phyloP scores from a whole-genome alignment of 108 stramenopile species.

The Skeletonema marinoi region DNA sequence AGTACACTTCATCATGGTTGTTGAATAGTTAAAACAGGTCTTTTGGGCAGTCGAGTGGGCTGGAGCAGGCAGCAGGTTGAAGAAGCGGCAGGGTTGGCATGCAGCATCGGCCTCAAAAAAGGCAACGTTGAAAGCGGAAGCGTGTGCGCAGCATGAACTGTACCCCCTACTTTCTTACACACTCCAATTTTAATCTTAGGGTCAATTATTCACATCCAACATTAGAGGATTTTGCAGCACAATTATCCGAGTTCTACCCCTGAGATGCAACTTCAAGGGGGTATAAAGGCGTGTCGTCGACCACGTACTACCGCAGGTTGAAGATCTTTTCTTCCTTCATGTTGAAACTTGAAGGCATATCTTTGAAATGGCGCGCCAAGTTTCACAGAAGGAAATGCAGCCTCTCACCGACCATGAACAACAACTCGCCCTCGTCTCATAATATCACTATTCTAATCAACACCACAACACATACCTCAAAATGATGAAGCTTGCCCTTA shows the following conservation, averaged over 20 bases:
- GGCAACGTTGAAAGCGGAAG: too few species aligned
- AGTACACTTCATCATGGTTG: slow-evolving; percentile 53
- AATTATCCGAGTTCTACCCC: background rate
- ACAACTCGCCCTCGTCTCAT: background rate
- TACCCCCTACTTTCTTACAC: too few species aligned
- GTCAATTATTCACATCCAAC: too few species aligned
- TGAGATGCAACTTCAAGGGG: background rate
- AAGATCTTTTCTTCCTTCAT: background rate
- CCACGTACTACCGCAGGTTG: background rate
- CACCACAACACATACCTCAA: background rate
- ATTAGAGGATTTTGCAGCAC: too few species aligned
- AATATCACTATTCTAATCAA: background rate
- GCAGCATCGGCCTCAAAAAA: too few species aligned
- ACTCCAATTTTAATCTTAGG: too few species aligned
- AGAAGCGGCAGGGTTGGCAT: too few species aligned
- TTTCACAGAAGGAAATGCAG: background rate
- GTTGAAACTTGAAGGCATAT: slow-evolving; percentile 1
- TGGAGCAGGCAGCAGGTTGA: too few species aligned
- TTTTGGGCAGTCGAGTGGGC: background rate
- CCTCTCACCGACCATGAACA: background rate
- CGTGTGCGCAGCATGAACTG: too few species aligned
- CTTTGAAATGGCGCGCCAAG: background rate
- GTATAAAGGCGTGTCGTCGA: background rate
- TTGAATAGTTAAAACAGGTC: background rate
- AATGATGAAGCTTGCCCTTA: slow-evolving; percentile 55